Evolutionary conservation across 2,329 filamentous ascomycete species (phyloP), one percentile per base, ranked within the genome.

Genomic region (Aspergillus bombycis): DNA sequence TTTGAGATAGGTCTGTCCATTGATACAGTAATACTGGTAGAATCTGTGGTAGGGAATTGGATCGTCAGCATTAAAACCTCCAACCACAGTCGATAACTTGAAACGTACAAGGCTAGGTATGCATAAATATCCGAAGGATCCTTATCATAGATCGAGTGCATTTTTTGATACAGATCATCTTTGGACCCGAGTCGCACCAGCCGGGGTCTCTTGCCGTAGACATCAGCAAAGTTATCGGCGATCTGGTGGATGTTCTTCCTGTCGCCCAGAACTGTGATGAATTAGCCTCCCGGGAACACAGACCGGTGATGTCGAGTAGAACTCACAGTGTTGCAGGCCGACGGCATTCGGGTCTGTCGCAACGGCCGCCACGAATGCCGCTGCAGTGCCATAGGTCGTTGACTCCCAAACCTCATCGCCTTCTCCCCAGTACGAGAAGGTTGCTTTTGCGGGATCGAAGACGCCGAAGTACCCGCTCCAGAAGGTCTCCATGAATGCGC

Each of bases 401-500:
- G 23, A 30, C 43, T 58, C 56, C 56, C 23, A 32, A 11, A 58
- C 23, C 43, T 58, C 56, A 14, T 48, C 28, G 10, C 56, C 56
- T 4, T 4, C 30, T n/a, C 56, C 56, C 28, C 14, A 48, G 43
- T 16, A 30, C 4, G 26, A 48, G 28, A 48, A 23, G 11, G 1
- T 48, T 7, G 1, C 5, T 2, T 23, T 1, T 11, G 8, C 1
- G 1, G 38, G 28, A 23, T 58, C 43, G 3, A 12, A 48, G 12
- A 58, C 30, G 10, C 41, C n/a, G n/a, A 58, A 58, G 30, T 46
- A 58, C 1, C 38, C 38, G 7, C 43, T 58, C 26, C 41, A 48
- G 41, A 58, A 28, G 7, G 56, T 30, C 12, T 58, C 78, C 67
- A 76, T 77, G 59, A 80, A 78, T 8, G 56, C 75, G 9, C 76